A percentile compares a stretch with the other conserved stretches of the same genome.
Conservation (phyloP, 805 yeast genomes). For the Ogataea polymorpha region DNA sequence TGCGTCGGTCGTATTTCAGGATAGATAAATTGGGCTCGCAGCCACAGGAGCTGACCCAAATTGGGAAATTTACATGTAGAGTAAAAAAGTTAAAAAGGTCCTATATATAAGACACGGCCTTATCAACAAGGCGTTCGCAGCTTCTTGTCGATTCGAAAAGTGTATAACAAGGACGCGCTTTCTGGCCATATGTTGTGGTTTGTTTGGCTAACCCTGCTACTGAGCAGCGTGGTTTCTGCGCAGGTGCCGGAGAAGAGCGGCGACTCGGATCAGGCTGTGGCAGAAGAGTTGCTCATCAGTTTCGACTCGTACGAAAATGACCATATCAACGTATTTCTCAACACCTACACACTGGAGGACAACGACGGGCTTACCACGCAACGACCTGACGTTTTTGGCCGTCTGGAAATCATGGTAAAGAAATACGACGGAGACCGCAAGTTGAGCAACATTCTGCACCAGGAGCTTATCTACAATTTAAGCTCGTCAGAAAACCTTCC, state of each 20-base stretch:
- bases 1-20: background rate
- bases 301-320: constrained; percentile 17
- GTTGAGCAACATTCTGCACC: constrained; percentile 17
- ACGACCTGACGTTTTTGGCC: constrained; percentile 2
- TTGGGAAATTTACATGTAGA: constrained; percentile 9
- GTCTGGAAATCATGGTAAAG: constrained; percentile 20
- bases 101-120: background rate
- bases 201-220: background rate
- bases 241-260: background rate
- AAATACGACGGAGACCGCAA: constrained; percentile 10
- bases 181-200: background rate
- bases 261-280: background rate
- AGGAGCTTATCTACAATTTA: constrained; percentile 17
- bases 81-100: background rate
- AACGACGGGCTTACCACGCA: background rate
- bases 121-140: background rate
- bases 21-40: constrained; percentile 1
- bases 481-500: background rate
- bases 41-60: constrained; percentile 3
- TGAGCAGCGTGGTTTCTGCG: background rate
- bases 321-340: constrained; percentile 13
- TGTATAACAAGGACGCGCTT: background rate
- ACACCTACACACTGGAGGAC: constrained; percentile 8
- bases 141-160: background rate
- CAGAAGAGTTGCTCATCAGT: constrained; percentile 6